Conservation (phyloP, 108 stramenopile species). For the Cylindrotheca fusiformis region DNA sequence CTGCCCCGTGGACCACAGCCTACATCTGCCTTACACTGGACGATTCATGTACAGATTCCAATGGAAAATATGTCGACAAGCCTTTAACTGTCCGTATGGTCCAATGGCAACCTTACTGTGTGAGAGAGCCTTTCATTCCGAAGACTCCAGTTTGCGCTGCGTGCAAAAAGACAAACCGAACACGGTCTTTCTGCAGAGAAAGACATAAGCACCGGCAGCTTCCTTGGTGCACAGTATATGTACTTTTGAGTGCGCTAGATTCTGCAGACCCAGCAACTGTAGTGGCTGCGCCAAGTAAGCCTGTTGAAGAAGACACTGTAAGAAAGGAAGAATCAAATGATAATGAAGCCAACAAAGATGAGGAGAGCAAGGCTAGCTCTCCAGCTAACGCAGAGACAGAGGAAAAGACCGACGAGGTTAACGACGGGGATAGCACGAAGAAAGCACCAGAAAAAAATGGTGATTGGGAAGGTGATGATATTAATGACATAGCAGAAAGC, state of each 20-base stretch:
- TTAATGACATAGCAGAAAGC: slow-evolving; percentile 60
- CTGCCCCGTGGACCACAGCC: slow-evolving; percentile 75
- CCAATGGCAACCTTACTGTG: slow-evolving; percentile 52
- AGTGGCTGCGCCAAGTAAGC: slow-evolving; percentile 45
- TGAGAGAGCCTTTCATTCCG: slow-evolving; percentile 39
- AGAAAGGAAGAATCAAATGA: background rate
- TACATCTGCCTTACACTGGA: slow-evolving; percentile 78
- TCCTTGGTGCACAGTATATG: slow-evolving; percentile 79
- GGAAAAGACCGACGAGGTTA: slow-evolving; percentile 3
- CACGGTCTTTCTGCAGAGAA: slow-evolving; percentile 61
- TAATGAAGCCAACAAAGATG: slow-evolving; percentile 4
- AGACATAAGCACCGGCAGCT: slow-evolving; percentile 62
- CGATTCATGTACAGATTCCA: slow-evolving; percentile 55
- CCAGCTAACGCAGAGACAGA: slow-evolving; percentile 14
- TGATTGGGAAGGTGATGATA: slow-evolving; percentile 39
- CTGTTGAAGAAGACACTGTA: slow-evolving; percentile 5
- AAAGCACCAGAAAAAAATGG: slow-evolving; percentile 1
- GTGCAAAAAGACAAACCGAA: slow-evolving; percentile 77
- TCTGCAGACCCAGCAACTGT: slow-evolving; percentile 46
- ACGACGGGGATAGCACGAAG: slow-evolving; percentile 17
- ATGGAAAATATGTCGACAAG: slow-evolving; percentile 59
- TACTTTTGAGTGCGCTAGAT: slow-evolving; percentile 44
- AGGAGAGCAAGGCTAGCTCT: background rate
- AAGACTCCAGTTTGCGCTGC: slow-evolving; percentile 70
- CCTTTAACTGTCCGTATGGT: slow-evolving; percentile 62